Base-by-base conservation (phyloP, 1,284 basidiomycete genomes). In the Apiotrichum veenhuisii region DNA sequence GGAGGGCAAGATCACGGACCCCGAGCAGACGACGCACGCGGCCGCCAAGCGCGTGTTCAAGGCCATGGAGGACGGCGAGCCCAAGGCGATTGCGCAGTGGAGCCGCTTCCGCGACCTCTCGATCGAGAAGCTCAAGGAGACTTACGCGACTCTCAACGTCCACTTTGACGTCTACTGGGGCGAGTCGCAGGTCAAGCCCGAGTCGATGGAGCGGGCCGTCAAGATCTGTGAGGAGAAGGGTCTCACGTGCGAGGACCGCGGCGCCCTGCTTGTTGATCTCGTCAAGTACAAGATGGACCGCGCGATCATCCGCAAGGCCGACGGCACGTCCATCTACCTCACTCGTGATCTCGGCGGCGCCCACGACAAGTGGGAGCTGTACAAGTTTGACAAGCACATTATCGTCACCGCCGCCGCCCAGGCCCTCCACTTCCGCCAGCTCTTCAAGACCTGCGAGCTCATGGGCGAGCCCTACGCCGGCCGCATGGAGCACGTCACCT, bases 361-460 rank as follows among this genome's bases (percentile, higher is more conserved):
- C 0, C 87, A 89, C 66, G 89, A 98, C 80, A 89, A 95, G 64
- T 92, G 87, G 80, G 86, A 91, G 65, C 87, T 89, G 73, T 92
- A 92, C 82, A 84, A 88, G 58, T 96, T 97, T 67, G 93, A 98
- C 84, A 97, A 97, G 81, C 95, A 97, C 89, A 89, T 98, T 72
- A 95, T 95, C 78, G 92, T 97, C 71, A 85, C 96, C 46, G 86
- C 91, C 0, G 85, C 88, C n/a, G 93, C 96, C 73, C 96, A 99
- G 77, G 89, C 95, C 64, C 82, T 98, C 23, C 94, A 99, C 74
- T 82, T 92, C 45, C 83, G 87, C 5, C 95, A 98, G 72, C 88
- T 98, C 78, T 94, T 96, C 86, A 94, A 97, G 79, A 85, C 95
- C 26, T 83, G 98, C 51, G 84, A 92, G 64, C 82, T 98, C 44